Conservation (phyloP, 257 asterid genomes). For the Nicotiana attenuata region DNA sequence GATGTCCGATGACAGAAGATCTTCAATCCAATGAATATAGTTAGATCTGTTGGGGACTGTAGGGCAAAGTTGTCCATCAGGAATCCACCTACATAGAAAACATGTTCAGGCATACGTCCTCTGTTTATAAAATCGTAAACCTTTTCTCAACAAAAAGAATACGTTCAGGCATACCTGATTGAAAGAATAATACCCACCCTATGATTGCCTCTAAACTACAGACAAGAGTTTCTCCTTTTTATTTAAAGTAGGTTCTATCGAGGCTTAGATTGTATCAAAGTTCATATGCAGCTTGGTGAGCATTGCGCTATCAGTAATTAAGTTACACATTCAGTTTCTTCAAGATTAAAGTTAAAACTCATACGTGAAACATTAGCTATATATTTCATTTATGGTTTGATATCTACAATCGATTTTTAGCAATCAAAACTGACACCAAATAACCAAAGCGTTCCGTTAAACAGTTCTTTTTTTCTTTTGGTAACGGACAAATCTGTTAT, state of each 20-base stretch:
- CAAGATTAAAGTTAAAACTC: neutral
- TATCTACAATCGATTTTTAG: neutral
- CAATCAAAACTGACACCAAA: neutral
- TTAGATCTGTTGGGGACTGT: constrained; percentile 91
- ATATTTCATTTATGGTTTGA: neutral
- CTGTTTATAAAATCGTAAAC: too few species aligned
- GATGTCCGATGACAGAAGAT: constrained; percentile 64
- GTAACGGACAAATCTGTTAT: neutral
- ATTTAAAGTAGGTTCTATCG: neutral
- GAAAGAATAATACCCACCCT: too few species aligned
- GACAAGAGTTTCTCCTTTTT: neutral
- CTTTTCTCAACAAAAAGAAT: too few species aligned
- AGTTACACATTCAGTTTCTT: neutral
- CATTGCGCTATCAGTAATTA: neutral
- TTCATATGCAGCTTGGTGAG: neutral
- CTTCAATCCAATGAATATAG: constrained; percentile 95
- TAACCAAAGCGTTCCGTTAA: neutral
- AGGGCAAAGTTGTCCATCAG: constrained; percentile 98
- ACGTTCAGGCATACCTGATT: too few species aligned
- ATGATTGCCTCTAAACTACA: too few species aligned
- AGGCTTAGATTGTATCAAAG: neutral
- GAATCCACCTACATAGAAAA: constrained; percentile 77
- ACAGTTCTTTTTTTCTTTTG: neutral
- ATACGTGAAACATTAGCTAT: neutral
- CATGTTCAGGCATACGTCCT: neutral